Percentiles rank a stretch among this genome's conserved stretches.
phyloP scores from a whole-genome alignment of 345 rosid genomes.

The Tarenaya hassleriana region DNA sequence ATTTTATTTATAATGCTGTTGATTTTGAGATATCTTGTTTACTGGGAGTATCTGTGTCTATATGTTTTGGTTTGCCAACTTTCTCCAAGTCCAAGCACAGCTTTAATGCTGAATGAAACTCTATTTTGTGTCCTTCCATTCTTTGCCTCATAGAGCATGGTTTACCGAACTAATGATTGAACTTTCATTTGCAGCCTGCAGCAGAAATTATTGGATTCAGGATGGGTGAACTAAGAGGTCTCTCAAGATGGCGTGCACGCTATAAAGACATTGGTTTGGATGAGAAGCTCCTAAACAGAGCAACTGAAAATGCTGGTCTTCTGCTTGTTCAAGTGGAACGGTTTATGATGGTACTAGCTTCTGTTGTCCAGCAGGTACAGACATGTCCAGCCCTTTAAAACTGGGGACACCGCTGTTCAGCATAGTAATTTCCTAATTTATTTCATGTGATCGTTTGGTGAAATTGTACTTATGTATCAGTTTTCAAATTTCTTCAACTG shows the following conservation, averaged over 20 bases:
- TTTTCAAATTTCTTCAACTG: slow-evolving; percentile 88
- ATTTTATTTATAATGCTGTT: not conserved
- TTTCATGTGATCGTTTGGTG: not conserved
- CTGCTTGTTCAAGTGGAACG: slow-evolving; percentile 77
- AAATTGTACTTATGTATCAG: slow-evolving; percentile 33
- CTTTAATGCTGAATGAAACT: not conserved
- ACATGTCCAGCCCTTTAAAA: slow-evolving; percentile 15
- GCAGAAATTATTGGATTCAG: slow-evolving; percentile 91
- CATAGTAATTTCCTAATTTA: slow-evolving; percentile 2
- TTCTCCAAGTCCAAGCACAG: too few relatives aligned
- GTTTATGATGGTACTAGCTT: slow-evolving; percentile 72
- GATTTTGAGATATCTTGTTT: not conserved
- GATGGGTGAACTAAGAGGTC: slow-evolving; percentile 90
- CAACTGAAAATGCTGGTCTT: slow-evolving; percentile 73
- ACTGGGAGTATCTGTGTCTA: not conserved
- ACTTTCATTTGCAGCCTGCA: slow-evolving; percentile 67
- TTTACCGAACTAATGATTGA: slow-evolving; percentile 9
- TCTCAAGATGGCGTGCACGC: slow-evolving; percentile 88
- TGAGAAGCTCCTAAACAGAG: slow-evolving; percentile 57
- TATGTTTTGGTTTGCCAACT: too few relatives aligned
- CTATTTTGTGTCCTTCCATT: not conserved
- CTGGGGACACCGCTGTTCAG: slow-evolving; percentile 5
- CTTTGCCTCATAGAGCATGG: slow-evolving; percentile 9
- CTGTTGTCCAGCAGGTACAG: slow-evolving; percentile 75
- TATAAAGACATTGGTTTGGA: slow-evolving; percentile 71